phyloP scores from a whole-genome alignment of 2,329 filamentous ascomycete species.

The Claviceps cyperi region DNA sequence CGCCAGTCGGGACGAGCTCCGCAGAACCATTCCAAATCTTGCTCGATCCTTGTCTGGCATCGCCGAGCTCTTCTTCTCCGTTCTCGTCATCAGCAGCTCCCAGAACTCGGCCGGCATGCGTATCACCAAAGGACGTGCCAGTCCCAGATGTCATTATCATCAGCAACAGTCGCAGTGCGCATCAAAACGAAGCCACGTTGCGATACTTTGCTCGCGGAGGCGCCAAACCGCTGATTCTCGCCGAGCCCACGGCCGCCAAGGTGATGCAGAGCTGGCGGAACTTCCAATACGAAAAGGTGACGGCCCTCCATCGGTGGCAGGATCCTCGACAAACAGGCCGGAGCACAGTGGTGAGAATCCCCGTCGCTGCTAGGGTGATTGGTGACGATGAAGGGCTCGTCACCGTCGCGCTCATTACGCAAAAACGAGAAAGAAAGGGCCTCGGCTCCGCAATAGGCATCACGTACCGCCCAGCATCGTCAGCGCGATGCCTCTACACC shows the following conservation, averaged over 20 bases:
- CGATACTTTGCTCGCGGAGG: conserved; percentile 42
- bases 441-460: conserved; percentile 56
- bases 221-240: conserved; percentile 47
- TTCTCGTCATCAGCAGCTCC: conserved; percentile 46
- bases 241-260: conserved; percentile 49
- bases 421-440: conserved; percentile 44
- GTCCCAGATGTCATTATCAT: conserved; percentile 32
- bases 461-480: conserved; percentile 49
- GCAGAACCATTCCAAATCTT: conserved; percentile 47
- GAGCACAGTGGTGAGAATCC: conserved; percentile 27
- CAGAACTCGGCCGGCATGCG: conserved; percentile 39
- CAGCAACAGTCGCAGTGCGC: conserved; percentile 40
- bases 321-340: conserved; percentile 21
- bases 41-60: conserved; percentile 57
- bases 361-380: conserved; percentile 36
- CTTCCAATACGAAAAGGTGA: conserved; percentile 40
- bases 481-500: conserved; percentile 9
- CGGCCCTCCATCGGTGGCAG: conserved; percentile 31
- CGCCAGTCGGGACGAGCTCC: background rate
- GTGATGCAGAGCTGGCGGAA: conserved; percentile 54
- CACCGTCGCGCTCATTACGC: conserved; percentile 52
- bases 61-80: conserved; percentile 36
- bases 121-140: conserved; percentile 30
- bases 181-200: conserved; percentile 56
- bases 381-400: conserved; percentile 48